These are phyloP conservation scores for Dichotomocladium elegans DNA, from an alignment of 371 early-diverging fungal genomes.

Conservation along the genomic window DNA sequence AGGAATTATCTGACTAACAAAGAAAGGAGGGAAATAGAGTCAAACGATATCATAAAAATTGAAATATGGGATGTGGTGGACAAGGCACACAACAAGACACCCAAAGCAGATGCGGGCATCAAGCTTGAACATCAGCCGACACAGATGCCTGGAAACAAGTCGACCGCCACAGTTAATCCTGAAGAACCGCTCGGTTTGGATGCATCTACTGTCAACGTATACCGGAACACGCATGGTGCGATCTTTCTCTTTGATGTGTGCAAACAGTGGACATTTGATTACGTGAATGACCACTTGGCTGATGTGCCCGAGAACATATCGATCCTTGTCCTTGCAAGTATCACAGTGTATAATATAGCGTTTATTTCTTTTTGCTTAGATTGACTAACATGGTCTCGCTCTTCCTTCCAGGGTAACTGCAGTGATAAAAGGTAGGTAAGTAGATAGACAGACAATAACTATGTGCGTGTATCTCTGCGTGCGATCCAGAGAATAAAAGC, in stretches of 20 bases:
- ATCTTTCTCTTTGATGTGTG: conserved; percentile 60
- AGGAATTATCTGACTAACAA: background rate
- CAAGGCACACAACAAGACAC: conserved; percentile 36
- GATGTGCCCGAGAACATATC: conserved; percentile 54
- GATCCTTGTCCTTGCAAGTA: conserved; percentile 53
- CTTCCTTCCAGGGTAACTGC: conserved; percentile 50
- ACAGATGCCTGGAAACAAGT: conserved; percentile 2
- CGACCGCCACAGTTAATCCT: background rate
- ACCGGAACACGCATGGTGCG: conserved; percentile 58
- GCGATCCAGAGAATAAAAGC: too few species aligned
- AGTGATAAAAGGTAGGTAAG: conserved; percentile 39
- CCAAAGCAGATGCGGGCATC: conserved; percentile 24
- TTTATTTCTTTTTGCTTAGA: too few species aligned
- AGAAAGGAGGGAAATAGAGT: conserved; percentile 37
- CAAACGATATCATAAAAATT: conserved; percentile 63
- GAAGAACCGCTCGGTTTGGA: conserved; percentile 40
- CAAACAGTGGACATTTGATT: conserved; percentile 65
- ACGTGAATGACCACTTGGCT: conserved; percentile 44
- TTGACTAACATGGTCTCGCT: background rate
- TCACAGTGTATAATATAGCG: too few species aligned
- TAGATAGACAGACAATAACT: background rate
- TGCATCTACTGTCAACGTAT: conserved; percentile 64
- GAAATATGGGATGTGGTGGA: conserved; percentile 73
- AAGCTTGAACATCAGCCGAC: conserved; percentile 37
- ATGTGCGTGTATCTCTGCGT: background rate